Conservation (phyloP, 257 asterid species). For the Solanum rostratum region DNA sequence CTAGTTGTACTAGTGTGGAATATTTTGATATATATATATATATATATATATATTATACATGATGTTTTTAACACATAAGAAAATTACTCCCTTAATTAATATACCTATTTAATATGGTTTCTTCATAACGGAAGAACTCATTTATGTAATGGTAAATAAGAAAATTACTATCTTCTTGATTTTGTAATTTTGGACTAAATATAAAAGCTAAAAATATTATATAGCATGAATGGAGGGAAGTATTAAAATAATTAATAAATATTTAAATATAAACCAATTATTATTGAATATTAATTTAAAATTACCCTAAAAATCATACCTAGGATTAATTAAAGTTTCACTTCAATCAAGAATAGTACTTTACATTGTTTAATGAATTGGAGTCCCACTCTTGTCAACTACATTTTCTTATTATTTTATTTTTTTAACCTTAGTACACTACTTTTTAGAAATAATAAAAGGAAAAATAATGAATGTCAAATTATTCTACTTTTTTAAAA, state of each 20-base stretch:
- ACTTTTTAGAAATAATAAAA: background rate
- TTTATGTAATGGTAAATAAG: background rate
- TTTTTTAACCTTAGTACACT: background rate
- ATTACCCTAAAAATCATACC: no score
- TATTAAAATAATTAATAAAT: no score
- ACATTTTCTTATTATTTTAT: background rate
- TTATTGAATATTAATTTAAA: no score
- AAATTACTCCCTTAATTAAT: no score
- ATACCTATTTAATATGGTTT: background rate
- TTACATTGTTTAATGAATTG: background rate
- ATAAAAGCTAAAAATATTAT: no score
- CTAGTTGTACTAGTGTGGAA: no score
- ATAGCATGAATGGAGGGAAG: background rate
- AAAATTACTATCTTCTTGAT: background rate
- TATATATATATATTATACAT: no score
- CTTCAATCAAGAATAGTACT: background rate
- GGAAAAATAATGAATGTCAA: background rate
- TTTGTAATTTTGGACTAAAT: background rate
- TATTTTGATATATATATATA: no score
- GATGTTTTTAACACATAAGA: no score
- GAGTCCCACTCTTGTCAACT: background rate
- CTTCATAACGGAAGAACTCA: background rate
- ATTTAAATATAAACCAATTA: no score
- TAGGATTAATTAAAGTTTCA: background rate
- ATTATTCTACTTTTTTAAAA: background rate